phyloP scores from a whole-genome alignment of 768 basidiomycete species.

The Dendrothele bispora region DNA sequence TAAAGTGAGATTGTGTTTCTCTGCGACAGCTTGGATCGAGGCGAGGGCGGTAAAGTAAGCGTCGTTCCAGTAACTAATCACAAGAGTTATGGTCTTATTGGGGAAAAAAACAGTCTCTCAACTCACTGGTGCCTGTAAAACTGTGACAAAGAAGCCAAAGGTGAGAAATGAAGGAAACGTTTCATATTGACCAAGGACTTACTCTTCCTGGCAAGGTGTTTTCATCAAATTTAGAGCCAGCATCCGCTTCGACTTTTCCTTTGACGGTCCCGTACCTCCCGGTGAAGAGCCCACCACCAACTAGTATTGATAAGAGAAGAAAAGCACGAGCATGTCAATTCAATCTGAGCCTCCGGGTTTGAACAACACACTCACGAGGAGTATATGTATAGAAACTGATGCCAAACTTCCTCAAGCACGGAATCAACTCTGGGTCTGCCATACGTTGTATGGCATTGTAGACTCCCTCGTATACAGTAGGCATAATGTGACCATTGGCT shows the following conservation, averaged over 20 bases:
- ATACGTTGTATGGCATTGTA: slow-evolving; percentile 41
- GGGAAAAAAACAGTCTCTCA: slow-evolving; percentile 19
- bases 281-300: slow-evolving; percentile 61
- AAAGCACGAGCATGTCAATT: background rate
- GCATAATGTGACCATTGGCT: slow-evolving; percentile 51
- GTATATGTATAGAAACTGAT: slow-evolving; percentile 59
- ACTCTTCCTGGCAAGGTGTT: slow-evolving; percentile 46
- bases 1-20: slow-evolving; percentile 45
- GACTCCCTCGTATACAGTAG: slow-evolving; percentile 54
- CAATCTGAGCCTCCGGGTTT: background rate
- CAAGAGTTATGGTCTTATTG: background rate
- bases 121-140: slow-evolving; percentile 40
- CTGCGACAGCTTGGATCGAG: slow-evolving; percentile 41
- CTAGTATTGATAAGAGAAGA: slow-evolving; percentile 37
- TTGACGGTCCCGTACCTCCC: slow-evolving; percentile 45
- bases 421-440: slow-evolving; percentile 47
- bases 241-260: slow-evolving; percentile 40
- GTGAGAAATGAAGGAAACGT: background rate
- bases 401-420: slow-evolving; percentile 57
- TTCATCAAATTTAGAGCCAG: slow-evolving; percentile 59
- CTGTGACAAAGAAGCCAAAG: slow-evolving; percentile 11
- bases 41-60: slow-evolving; percentile 50
- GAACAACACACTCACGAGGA: slow-evolving; percentile 36
- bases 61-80: slow-evolving; percentile 53
- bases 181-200: background rate